phyloP scores from a whole-genome alignment of 2,329 filamentous ascomycete species.

The Epichloe gansuensis region DNA sequence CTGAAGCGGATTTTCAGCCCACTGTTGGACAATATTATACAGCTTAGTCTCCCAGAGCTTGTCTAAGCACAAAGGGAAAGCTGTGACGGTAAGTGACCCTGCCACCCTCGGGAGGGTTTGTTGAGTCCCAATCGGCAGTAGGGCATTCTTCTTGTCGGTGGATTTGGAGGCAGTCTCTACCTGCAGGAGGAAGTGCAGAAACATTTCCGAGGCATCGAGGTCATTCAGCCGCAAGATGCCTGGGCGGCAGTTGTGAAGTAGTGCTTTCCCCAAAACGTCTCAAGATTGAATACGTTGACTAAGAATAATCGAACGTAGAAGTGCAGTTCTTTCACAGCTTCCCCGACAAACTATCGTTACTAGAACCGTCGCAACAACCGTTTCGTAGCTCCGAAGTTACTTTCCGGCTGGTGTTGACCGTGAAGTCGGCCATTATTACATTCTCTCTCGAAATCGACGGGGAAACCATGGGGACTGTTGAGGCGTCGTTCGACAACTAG shows the following conservation, averaged over 20 bases:
- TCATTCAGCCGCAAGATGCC: constrained; percentile 2
- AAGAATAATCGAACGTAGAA: not conserved
- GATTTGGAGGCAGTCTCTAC: constrained; percentile 4
- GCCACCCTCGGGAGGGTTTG: not conserved
- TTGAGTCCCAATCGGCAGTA: not conserved
- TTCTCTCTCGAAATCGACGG: constrained; percentile 1
- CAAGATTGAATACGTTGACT: not conserved
- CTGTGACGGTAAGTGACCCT: not conserved
- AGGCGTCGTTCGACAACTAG: not conserved
- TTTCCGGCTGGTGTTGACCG: not conserved
- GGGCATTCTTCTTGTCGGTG: constrained; percentile 5
- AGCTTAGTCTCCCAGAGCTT: not conserved
- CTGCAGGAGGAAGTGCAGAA: not conserved
- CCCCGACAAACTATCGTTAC: not conserved
- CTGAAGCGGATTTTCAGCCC: not conserved
- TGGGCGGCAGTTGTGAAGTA: constrained; percentile 6
- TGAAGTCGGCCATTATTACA: constrained; percentile 3
- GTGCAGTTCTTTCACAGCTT: not conserved
- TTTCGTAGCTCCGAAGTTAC: not conserved
- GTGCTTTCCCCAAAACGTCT: not conserved
- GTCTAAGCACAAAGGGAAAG: not conserved
- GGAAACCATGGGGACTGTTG: not conserved
- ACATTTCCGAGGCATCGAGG: constrained; percentile 2
- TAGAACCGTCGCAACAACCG: not conserved
- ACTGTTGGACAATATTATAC: not conserved